phyloP scores from a whole-genome alignment of 768 basidiomycete species.

The Leucocoprinus birnbaumii region DNA sequence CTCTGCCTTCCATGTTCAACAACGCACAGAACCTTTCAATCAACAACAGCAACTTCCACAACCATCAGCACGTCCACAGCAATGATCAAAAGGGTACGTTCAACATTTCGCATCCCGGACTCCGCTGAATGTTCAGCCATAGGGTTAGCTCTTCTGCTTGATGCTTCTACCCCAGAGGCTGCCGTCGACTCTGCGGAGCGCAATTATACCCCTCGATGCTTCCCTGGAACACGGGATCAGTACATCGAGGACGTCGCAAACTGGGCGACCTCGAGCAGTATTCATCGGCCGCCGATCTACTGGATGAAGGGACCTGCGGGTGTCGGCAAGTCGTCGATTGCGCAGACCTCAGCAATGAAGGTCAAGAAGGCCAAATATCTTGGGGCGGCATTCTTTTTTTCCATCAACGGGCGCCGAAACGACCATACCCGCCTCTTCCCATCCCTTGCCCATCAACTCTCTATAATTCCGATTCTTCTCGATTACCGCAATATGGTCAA shows the following conservation, averaged over 20 bases:
- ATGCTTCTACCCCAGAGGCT: too few species aligned
- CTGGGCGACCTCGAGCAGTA: background rate
- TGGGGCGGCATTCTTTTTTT: conserved; percentile 9
- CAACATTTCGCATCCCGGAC: too few species aligned
- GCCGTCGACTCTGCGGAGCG: background rate
- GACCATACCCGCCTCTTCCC: conserved; percentile 2
- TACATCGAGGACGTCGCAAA: background rate
- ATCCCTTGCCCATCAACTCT: conserved; percentile 7
- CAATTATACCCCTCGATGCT: background rate
- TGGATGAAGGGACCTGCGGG: conserved; percentile 9
- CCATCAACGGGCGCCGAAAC: background rate
- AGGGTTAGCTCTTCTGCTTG: too few species aligned
- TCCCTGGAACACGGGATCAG: background rate
- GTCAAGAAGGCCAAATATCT: background rate
- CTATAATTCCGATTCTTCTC: background rate
- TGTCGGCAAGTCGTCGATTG: conserved; percentile 5
- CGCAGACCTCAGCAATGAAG: background rate
- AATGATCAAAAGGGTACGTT: too few species aligned
- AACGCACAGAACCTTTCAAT: too few species aligned
- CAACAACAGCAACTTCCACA: too few species aligned
- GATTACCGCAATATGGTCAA: background rate
- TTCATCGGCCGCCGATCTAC: background rate
- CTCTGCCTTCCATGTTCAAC: too few species aligned
- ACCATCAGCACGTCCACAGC: too few species aligned
- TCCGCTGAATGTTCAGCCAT: too few species aligned